These are phyloP conservation scores for Zoysia pacifica DNA, from an alignment of 176 grass and related monocot species.

Conservation along the genomic window DNA sequence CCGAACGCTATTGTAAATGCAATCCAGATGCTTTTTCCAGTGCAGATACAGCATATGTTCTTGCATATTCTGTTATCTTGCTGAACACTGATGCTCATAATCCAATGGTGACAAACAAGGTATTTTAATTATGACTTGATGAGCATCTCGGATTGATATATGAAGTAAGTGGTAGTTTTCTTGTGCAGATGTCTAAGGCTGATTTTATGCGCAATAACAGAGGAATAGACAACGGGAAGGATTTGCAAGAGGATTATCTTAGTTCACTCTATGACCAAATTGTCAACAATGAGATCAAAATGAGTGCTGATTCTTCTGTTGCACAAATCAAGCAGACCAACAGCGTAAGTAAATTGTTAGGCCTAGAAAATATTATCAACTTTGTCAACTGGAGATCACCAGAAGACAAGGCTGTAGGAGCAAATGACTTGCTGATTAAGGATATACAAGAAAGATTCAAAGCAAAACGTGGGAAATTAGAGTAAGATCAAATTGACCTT, in stretches of 20 bases:
- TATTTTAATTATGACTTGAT: slow-evolving; percentile 26
- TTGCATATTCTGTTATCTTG: slow-evolving; percentile 98
- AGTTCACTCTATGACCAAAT: slow-evolving; percentile 85
- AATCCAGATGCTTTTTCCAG: slow-evolving; percentile 82
- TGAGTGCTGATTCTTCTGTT: slow-evolving; percentile 72
- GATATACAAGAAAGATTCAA: slow-evolving; percentile 97
- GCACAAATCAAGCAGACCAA: slow-evolving; percentile 73
- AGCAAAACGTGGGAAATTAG: slow-evolving; percentile 85
- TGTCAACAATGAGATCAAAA: slow-evolving; percentile 97
- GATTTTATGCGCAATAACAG: slow-evolving; percentile 95
- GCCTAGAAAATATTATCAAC: slow-evolving; percentile 90
- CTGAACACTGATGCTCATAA: slow-evolving; percentile 98
- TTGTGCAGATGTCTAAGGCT: slow-evolving; percentile 89
- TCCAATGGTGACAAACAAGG: slow-evolving; percentile 95
- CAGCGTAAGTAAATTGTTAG: slow-evolving; percentile 80
- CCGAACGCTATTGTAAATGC: slow-evolving; percentile 94
- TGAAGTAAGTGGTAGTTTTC: slow-evolving; percentile 33
- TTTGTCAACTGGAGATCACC: slow-evolving; percentile 81
- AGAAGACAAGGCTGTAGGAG: slow-evolving; percentile 89
- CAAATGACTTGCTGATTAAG: slow-evolving; percentile 93
- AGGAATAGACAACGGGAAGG: slow-evolving; percentile 96
- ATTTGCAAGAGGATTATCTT: slow-evolving; percentile 90
- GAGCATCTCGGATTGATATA: slow-evolving; percentile 17
- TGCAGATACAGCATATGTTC: slow-evolving; percentile 98
- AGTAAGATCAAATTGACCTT: slow-evolving; percentile 59